Base-by-base conservation (phyloP, 441 rosid species). In the Populus hybrid region DNA sequence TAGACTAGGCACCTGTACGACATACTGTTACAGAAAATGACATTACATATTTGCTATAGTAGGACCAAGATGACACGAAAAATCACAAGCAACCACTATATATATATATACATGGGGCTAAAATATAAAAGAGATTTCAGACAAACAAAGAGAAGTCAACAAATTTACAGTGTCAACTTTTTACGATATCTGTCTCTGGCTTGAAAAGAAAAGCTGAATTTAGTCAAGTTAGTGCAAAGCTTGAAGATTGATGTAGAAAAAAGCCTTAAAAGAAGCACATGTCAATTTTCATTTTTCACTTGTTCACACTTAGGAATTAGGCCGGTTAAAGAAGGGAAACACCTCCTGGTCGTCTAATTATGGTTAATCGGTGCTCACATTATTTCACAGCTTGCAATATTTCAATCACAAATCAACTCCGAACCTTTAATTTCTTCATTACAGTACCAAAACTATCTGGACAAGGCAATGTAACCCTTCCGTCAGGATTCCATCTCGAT, bases 271-370 rank as follows among this genome's bases (percentile, higher is more conserved):
- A 61, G 45, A 64, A 20, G 66, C 65, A 50, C 68, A 28, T 12
- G 69, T 72, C 35, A 24, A 5, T 73, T 77, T 40, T 10, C 45
- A 2, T 40, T 40, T 40, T 79, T 71, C 78, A 50, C 31, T 74
- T 79, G 78, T 83, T 83, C 87, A 85, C 87, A 85, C 84, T 63
- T 80, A 45, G 53, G 53, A 45, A 12, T 45, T 12, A 78, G 76
- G 26, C 31, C 63, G 78, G 61, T 56, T 69, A 76, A 76, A 69
- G 68, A 26, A 59, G 61, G 61, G 18, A 35, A 76, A 66, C 56
- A 21, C 36, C 53, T 76, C 56, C 68, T 68, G 67, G 59, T 67
- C 53, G 1, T 45, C 12, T 45, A 45, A 45, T 14, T 12, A 11
- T 14, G 18, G 18, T 3, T 11, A 12, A 45, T 45, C 45, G 53